These are phyloP conservation scores for Diplocarpon rosae DNA, from an alignment of 2,329 filamentous ascomycete genomes.

Conservation along the genomic window DNA sequence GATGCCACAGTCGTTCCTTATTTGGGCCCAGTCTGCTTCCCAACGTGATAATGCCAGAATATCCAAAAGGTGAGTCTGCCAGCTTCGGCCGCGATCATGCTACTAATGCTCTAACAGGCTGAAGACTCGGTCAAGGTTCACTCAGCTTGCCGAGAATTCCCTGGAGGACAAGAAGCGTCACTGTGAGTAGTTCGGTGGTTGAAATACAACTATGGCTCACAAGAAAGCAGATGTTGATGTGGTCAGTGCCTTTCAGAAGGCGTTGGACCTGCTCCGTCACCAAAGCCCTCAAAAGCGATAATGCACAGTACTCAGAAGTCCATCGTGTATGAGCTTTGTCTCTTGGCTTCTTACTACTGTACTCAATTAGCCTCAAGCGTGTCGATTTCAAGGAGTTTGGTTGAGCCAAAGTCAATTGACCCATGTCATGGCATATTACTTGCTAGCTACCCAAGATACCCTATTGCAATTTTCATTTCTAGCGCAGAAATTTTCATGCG, in stretches of 20 bases:
- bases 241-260: constrained; percentile 51
- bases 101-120: constrained; percentile 38
- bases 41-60: constrained; percentile 66
- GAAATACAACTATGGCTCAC: not conserved
- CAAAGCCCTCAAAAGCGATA: too few species aligned
- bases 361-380: too few species aligned
- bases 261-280: constrained; percentile 31
- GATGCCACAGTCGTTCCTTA: constrained; percentile 55
- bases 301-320: not conserved
- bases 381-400: too few species aligned
- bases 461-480: too few species aligned
- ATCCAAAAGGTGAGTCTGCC: constrained; percentile 51
- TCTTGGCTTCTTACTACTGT: too few species aligned
- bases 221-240: constrained; percentile 40
- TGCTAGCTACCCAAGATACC: too few species aligned
- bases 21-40: constrained; percentile 66
- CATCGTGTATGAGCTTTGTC: not conserved
- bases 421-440: too few species aligned
- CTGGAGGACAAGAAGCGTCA: constrained; percentile 69
- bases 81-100: not conserved
- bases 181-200: constrained; percentile 45
- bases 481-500: too few species aligned
- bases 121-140: constrained; percentile 66
- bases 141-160: constrained; percentile 60
- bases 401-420: too few species aligned